Percentiles rank a stretch among this genome's conserved stretches.
Evolutionary conservation across 1,284 basidiomycete genomes (phyloP).

Genomic region (Tylopilus sp.): DNA sequence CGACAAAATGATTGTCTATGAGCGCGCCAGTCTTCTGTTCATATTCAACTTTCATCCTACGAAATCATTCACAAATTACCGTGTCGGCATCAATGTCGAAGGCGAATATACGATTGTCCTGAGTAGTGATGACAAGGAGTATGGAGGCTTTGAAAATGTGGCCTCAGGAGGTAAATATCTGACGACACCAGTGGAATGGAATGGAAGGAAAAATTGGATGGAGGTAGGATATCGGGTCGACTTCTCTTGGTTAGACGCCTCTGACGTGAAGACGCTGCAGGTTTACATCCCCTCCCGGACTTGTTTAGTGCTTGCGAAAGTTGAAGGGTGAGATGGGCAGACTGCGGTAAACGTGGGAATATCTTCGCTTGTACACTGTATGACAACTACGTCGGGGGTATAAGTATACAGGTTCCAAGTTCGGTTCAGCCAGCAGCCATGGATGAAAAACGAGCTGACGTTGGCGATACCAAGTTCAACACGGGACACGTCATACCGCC

Average conservation of each 20-base stretch:
- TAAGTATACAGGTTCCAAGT: not conserved
- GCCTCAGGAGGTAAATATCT: slow-evolving; percentile 65
- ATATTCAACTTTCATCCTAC: slow-evolving; percentile 96
- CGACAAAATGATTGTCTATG: slow-evolving; percentile 92
- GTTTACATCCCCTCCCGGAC: slow-evolving; percentile 79
- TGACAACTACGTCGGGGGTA: not conserved
- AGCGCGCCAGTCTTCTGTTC: slow-evolving; percentile 90
- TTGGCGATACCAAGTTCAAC: slow-evolving; percentile 4
- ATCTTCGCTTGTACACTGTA: no score
- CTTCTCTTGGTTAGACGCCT: not conserved
- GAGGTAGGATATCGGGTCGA: slow-evolving; percentile 55
- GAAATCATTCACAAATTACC: slow-evolving; percentile 89
- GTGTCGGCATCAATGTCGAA: slow-evolving; percentile 82
- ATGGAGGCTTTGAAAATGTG: slow-evolving; percentile 88
- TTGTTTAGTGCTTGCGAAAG: slow-evolving; percentile 67
- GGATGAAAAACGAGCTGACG: slow-evolving; percentile 17
- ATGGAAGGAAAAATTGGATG: slow-evolving; percentile 83
- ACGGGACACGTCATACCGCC: slow-evolving; percentile 13
- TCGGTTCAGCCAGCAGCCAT: slow-evolving; percentile 9
- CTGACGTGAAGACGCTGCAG: slow-evolving; percentile 40
- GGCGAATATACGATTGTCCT: slow-evolving; percentile 88
- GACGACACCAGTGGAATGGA: slow-evolving; percentile 91
- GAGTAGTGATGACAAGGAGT: slow-evolving; percentile 82
- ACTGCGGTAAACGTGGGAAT: not conserved
- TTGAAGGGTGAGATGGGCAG: not conserved